A percentile compares a stretch with the other conserved stretches of the same genome.
Conservation (phyloP, 257 asterid species). For the Fraxinus cuspidata region DNA sequence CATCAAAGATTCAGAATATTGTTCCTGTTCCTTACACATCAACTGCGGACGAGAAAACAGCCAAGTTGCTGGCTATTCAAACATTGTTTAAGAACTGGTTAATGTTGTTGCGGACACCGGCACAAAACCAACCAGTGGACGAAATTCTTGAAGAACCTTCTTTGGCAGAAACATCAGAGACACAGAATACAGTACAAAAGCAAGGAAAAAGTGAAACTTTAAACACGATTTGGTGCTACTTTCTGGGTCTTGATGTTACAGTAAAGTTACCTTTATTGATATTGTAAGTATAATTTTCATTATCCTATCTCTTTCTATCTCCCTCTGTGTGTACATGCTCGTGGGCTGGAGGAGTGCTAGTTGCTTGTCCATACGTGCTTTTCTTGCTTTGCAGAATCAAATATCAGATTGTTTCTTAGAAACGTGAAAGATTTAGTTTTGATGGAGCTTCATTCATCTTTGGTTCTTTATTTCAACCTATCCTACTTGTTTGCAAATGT, state of each 20-base stretch:
- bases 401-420: not conserved
- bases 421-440: not conserved
- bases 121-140: slow-evolving; percentile 41
- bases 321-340: slow-evolving; percentile 19
- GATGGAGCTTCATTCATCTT: slow-evolving; percentile 8
- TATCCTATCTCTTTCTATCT: slow-evolving; percentile 1
- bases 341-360: slow-evolving; percentile 2
- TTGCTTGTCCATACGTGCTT: not conserved
- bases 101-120: slow-evolving; percentile 53
- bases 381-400: not conserved
- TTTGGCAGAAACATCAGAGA: slow-evolving; percentile 43
- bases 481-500: slow-evolving; percentile 2
- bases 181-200: slow-evolving; percentile 34
- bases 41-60: slow-evolving; percentile 48
- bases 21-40: slow-evolving; percentile 59
- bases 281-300: slow-evolving; percentile 57
- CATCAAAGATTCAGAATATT: slow-evolving; percentile 53
- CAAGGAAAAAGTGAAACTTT: slow-evolving; percentile 40
- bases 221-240: slow-evolving; percentile 59
- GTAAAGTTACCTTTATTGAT: slow-evolving; percentile 67
- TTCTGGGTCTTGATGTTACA: slow-evolving; percentile 67
- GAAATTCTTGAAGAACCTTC: slow-evolving; percentile 50
- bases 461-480: slow-evolving; percentile 1
- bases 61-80: slow-evolving; percentile 63
- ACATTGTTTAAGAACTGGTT: slow-evolving; percentile 76